Conservation (phyloP, 139 green algal species). For the Chlorella vulgaris region DNA sequence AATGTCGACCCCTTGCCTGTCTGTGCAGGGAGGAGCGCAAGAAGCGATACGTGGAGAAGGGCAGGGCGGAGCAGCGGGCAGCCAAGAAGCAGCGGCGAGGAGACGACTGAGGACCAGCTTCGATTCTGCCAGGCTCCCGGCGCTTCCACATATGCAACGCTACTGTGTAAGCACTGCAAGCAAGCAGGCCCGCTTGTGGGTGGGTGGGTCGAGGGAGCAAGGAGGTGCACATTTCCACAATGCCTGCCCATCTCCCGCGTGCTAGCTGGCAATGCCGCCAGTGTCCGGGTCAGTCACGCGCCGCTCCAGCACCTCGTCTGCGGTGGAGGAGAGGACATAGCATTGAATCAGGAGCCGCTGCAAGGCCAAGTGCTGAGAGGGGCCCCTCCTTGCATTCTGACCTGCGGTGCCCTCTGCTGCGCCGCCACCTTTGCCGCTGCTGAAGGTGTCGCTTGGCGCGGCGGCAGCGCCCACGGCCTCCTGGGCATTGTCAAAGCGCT, state of each 20-base stretch:
- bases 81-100: constrained; percentile 42
- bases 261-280: constrained; percentile 8
- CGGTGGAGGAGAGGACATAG: too few relatives aligned
- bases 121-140: not conserved
- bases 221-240: too few relatives aligned
- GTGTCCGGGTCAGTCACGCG: not conserved
- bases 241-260: too few relatives aligned
- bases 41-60: constrained; percentile 69
- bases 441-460: constrained; percentile 2
- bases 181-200: too few relatives aligned
- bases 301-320: constrained; percentile 20
- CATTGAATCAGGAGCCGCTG: not conserved
- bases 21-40: constrained; percentile 72
- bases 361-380: too few relatives aligned
- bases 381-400: too few relatives aligned
- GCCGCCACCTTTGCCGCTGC: not conserved
- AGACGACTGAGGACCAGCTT: not conserved
- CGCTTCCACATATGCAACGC: too few relatives aligned
- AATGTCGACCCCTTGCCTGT: too few relatives aligned
- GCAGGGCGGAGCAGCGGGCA: constrained; percentile 50
- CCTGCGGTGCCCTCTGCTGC: not conserved
- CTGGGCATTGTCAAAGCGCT: constrained; percentile 9
- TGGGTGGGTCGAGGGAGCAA: too few relatives aligned
- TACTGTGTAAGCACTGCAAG: not conserved
- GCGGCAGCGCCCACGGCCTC: not conserved